Base-by-base conservation (phyloP, 148 eudicot genomes). In the Vaccinium myrtillus region DNA sequence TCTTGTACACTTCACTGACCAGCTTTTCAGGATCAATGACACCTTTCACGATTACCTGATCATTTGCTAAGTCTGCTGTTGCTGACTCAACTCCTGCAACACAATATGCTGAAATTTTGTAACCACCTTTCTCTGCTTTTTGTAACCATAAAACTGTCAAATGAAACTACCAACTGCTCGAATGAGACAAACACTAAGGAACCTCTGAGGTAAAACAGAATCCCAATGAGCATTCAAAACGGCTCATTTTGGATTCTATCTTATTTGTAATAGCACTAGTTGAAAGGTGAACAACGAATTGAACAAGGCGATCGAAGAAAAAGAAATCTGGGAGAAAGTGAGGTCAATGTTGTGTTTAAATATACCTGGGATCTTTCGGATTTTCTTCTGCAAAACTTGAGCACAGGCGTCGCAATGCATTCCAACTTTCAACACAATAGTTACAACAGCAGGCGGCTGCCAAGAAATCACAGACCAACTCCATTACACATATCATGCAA, bases 401-500 rank as follows among this genome's bases (percentile, higher is more conserved):
- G 93, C 94, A 86, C 95, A 93, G 19, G 95, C 98, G 49, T 89
- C 92, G 88, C 97, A 94, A 69, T 92, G 97, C 91, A 91, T 91
- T 73, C 84, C 87, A 69, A 92, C 88, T 87, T 86, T 85, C 80
- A 94, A 77, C 83, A 87, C 90, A 13, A 88, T 82, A 61, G 92
- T 91, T 83, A 85, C 86, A 10, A 85, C 87, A 0, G 89, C 83
- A 75, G 92, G 93, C 75, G 92, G 88, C 97, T 94, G 91, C 84
- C 83, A 85, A 83, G 2, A 71, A 11, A 10, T 1, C 51, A 8
- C 50, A 69, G 50, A 80, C 10, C 14, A 59, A 80, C 8, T n/a
- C 30, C 82, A 59, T 79, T 55, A 30, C 3, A 58, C 15, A 50
- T 76, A 9, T 32, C 14, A 13, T 53, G 1, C 76, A 71, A 39